Percentiles rank a stretch among this genome's conserved stretches.
These are phyloP conservation scores for Litchi chinensis DNA, from an alignment of 345 rosid species.

Conservation along the genomic window DNA sequence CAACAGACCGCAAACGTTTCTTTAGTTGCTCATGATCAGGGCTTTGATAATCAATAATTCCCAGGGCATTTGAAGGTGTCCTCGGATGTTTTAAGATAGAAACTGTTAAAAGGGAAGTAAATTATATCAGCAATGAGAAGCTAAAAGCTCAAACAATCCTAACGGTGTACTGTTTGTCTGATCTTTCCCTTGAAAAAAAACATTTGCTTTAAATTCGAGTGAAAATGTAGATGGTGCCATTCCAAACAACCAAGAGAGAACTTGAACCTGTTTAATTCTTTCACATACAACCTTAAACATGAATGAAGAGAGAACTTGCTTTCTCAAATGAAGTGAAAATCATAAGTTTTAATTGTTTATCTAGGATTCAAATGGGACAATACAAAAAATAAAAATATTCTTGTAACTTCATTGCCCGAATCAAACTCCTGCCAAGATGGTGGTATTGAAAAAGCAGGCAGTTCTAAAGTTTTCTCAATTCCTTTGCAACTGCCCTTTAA, in stretches of 20 bases:
- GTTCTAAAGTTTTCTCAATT: not conserved
- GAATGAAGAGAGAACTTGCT: too few species aligned
- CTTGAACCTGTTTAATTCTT: not conserved
- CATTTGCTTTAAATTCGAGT: not conserved
- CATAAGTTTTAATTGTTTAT: not conserved
- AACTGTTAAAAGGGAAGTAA: constrained; percentile 29
- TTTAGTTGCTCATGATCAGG: constrained; percentile 61
- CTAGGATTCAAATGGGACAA: not conserved
- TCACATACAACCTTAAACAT: not conserved
- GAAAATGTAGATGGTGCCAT: not conserved
- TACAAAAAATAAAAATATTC: not conserved
- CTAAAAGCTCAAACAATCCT: constrained; percentile 4
- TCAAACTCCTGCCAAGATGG: not conserved
- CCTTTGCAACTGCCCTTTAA: not conserved
- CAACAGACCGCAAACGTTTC: constrained; percentile 65
- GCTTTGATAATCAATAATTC: constrained; percentile 59
- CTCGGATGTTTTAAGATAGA: constrained; percentile 56
- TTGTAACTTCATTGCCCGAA: not conserved
- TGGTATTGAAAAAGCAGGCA: not conserved
- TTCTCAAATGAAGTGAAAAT: not conserved
- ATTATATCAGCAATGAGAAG: constrained; percentile 1
- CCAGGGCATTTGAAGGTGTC: constrained; percentile 51
- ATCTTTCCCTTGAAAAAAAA: not conserved
- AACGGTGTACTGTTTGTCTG: not conserved
- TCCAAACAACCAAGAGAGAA: not conserved